Evolutionary conservation across 805 yeast genomes (phyloP).

Genomic region (Metschnikowia gruessii): DNA sequence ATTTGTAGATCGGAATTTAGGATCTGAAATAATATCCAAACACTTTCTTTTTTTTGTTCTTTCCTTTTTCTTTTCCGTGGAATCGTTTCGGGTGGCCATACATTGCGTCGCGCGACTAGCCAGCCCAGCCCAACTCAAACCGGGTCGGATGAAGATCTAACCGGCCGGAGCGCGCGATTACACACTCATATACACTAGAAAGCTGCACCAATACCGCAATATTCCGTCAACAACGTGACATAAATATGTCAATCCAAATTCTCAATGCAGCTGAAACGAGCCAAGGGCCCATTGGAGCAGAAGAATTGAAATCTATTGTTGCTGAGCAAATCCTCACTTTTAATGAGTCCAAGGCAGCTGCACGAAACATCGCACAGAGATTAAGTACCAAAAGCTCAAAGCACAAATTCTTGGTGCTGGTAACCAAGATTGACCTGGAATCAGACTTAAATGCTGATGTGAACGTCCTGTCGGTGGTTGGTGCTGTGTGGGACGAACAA

Average conservation of each 20-base stretch:
- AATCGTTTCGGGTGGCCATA: no score
- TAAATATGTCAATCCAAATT: conserved; percentile 13
- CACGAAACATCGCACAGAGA: conserved; percentile 30
- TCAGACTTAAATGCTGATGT: conserved; percentile 20
- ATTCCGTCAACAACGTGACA: background rate
- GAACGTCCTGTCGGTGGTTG: conserved; percentile 38
- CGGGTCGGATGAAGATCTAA: background rate
- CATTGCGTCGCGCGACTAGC: background rate
- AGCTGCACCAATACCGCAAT: background rate
- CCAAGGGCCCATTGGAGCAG: conserved; percentile 14
- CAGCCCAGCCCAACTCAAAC: background rate
- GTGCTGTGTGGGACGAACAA: conserved; percentile 54
- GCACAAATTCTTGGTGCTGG: conserved; percentile 53
- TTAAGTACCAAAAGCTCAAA: conserved; percentile 47
- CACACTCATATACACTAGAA: background rate
- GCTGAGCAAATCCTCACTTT: conserved; percentile 1
- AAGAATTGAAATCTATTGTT: conserved; percentile 7
- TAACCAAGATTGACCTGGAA: conserved; percentile 32
- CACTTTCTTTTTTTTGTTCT: no score
- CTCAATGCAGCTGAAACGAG: conserved; percentile 9
- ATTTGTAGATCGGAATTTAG: no score
- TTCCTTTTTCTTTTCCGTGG: no score
- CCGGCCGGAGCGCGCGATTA: background rate
- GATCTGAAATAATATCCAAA: no score
- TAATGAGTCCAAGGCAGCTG: conserved; percentile 24